phyloP scores from a whole-genome alignment of 2,329 filamentous ascomycete genomes.

The Fusarium tanahbumbuense region DNA sequence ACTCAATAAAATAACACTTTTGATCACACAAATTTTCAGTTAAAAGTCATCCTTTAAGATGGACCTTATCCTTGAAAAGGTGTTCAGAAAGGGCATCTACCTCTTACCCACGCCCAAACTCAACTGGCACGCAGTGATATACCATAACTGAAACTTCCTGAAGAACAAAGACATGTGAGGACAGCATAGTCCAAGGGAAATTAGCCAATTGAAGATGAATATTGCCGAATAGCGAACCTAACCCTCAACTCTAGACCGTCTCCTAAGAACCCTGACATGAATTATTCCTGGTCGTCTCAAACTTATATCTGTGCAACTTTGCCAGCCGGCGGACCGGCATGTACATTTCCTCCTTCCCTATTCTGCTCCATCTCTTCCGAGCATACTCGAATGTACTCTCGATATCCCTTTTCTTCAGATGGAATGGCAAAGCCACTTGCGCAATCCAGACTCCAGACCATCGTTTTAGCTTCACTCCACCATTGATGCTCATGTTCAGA shows the following conservation, averaged over 20 bases:
- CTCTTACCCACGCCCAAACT: too few species aligned
- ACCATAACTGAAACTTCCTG: too few species aligned
- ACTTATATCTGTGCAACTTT: not conserved
- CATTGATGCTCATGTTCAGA: rapidly evolving
- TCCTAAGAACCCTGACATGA: not conserved
- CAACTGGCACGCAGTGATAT: too few species aligned
- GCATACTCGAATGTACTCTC: not conserved
- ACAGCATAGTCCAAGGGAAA: too few species aligned
- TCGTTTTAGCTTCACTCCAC: rapidly evolving
- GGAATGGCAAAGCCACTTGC: not conserved
- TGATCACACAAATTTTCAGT: too few species aligned
- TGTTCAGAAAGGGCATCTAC: too few species aligned
- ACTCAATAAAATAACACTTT: too few species aligned
- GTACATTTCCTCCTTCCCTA: not conserved
- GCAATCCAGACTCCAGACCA: not conserved
- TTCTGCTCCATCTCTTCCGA: not conserved
- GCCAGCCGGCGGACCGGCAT: not conserved
- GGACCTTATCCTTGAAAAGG: too few species aligned
- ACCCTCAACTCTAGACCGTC: rapidly evolving
- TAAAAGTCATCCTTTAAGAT: too few species aligned
- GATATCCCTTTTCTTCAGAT: rapidly evolving
- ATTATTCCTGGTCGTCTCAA: not conserved
- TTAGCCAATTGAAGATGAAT: too few species aligned
- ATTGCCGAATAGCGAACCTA: too few species aligned
- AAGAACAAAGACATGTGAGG: too few species aligned